These are phyloP conservation scores for Spinacia oleracea DNA, from an alignment of 179 eudicot species.

Conservation along the genomic window DNA sequence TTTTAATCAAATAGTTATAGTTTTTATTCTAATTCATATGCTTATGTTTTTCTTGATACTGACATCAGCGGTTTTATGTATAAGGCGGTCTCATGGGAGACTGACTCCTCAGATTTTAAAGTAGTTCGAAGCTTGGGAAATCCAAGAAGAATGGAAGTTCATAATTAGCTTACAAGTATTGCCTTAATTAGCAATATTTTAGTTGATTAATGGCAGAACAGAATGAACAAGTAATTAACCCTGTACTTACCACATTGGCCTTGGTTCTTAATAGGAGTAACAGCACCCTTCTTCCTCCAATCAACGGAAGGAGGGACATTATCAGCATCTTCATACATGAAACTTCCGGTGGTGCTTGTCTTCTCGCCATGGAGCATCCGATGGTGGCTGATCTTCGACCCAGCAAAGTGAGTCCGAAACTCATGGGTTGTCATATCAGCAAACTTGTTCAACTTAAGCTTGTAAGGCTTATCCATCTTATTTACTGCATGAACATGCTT, in stretches of 20 bases:
- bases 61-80: too few relatives aligned
- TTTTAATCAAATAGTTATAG: too few relatives aligned
- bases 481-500: conserved; percentile 54
- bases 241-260: conserved; percentile 71
- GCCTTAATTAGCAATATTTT: not conserved
- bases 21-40: too few relatives aligned
- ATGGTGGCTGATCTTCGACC: conserved; percentile 63
- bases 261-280: conserved; percentile 72
- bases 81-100: too few relatives aligned
- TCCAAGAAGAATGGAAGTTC: not conserved
- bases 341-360: conserved; percentile 27
- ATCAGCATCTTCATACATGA: conserved; percentile 62
- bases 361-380: conserved; percentile 51
- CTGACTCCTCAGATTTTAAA: not conserved
- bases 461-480: conserved; percentile 72
- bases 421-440: conserved; percentile 78
- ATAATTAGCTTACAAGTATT: not conserved
- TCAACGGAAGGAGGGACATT: conserved; percentile 59
- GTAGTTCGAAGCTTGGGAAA: not conserved
- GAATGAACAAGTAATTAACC: conserved; percentile 8
- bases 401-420: conserved; percentile 49
- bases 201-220: not conserved
- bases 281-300: conserved; percentile 87
- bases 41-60: too few relatives aligned
- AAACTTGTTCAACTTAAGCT: conserved; percentile 73